Evolutionary conservation across 2,329 filamentous ascomycete genomes (phyloP).

Genomic region (Tolypocladium sp.): DNA sequence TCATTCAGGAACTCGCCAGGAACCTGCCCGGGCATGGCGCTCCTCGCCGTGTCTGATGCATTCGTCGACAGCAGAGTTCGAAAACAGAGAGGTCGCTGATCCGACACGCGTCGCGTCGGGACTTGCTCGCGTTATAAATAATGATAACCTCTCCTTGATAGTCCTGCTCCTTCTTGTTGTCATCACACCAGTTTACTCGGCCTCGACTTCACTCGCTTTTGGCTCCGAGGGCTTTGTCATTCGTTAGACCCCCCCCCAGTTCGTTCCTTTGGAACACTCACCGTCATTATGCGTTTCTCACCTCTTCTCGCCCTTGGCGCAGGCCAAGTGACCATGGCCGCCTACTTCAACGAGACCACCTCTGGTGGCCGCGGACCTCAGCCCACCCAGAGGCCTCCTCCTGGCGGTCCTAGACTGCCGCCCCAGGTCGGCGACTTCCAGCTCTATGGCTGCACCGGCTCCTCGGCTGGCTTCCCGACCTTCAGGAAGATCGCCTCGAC

Average conservation of each 20-base stretch:
- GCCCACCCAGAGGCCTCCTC: too few species aligned
- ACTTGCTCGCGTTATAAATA: background rate
- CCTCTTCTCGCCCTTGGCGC: too few species aligned
- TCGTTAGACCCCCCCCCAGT: background rate
- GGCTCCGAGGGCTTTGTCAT: slow-evolving; percentile 15
- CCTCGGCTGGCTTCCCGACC: slow-evolving; percentile 10
- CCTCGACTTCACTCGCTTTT: slow-evolving; percentile 21
- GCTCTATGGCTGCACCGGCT: slow-evolving; percentile 16
- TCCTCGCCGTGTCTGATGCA: background rate
- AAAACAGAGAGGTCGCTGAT: background rate
- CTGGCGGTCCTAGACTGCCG: slow-evolving; percentile 7
- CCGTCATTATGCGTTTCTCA: background rate
- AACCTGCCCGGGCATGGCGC: background rate
- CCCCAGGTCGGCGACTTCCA: slow-evolving; percentile 9
- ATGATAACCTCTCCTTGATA: background rate
- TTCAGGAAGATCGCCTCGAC: slow-evolving; percentile 9
- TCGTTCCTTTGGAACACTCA: slow-evolving; percentile 8
- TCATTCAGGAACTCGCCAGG: background rate
- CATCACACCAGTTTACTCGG: slow-evolving; percentile 10
- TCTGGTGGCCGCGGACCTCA: background rate
- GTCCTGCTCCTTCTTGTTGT: background rate
- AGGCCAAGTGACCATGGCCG: too few species aligned
- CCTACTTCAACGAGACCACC: too few species aligned
- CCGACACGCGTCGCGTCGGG: background rate
- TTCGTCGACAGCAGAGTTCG: background rate